These are phyloP conservation scores for Batrachochytrium dendrobatidis DNA, from an alignment of 371 early-diverging fungal genomes.

Conservation along the genomic window DNA sequence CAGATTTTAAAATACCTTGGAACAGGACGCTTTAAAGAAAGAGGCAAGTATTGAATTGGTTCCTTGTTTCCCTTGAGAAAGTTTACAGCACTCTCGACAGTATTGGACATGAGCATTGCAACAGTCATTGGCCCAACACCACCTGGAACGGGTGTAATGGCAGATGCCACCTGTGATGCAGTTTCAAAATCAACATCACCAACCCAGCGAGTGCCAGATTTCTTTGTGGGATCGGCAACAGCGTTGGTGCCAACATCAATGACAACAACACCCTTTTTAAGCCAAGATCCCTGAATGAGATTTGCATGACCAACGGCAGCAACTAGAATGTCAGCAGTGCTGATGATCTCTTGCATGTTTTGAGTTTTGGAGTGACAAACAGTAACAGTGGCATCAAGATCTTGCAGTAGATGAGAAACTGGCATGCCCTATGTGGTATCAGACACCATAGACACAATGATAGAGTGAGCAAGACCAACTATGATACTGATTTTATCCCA, in stretches of 20 bases:
- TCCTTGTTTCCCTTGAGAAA: slow-evolving; percentile 53
- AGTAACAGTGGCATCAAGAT: slow-evolving; percentile 81
- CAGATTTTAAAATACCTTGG: slow-evolving; percentile 50
- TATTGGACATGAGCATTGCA: slow-evolving; percentile 87
- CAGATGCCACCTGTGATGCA: slow-evolving; percentile 59
- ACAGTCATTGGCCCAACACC: slow-evolving; percentile 98
- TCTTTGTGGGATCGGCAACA: slow-evolving; percentile 72
- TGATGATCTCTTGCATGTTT: slow-evolving; percentile 63
- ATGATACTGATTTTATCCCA: too few species aligned
- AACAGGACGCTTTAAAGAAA: slow-evolving; percentile 66
- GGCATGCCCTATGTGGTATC: slow-evolving; percentile 65
- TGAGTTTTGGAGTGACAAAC: slow-evolving; percentile 80
- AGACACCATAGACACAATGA: not conserved
- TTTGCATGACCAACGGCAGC: slow-evolving; percentile 79
- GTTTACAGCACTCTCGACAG: slow-evolving; percentile 65
- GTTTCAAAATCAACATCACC: slow-evolving; percentile 84
- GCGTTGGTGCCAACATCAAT: slow-evolving; percentile 94
- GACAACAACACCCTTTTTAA: slow-evolving; percentile 84
- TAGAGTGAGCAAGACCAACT: too few species aligned
- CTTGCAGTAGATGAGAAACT: slow-evolving; percentile 70
- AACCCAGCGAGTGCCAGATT: slow-evolving; percentile 79
- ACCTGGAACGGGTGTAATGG: slow-evolving; percentile 92
- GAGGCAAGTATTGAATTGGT: slow-evolving; percentile 53
- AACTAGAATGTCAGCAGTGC: slow-evolving; percentile 76
- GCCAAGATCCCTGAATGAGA: slow-evolving; percentile 79